Conservation (phyloP, 2,329 filamentous ascomycete species). For the Periconia sp. region DNA sequence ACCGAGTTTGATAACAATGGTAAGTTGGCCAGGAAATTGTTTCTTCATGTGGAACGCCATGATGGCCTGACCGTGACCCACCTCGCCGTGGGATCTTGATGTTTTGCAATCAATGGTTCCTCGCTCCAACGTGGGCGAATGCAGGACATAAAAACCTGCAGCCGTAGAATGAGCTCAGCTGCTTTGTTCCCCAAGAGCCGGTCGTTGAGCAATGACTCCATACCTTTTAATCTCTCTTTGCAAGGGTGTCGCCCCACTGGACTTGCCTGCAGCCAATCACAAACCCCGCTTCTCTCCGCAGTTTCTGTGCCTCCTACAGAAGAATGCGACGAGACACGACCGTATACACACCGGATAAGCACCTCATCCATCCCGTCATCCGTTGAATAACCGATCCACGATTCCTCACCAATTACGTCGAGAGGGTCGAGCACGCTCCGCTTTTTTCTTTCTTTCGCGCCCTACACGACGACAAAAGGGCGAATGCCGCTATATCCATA, state of each 20-base stretch:
- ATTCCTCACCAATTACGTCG: background rate
- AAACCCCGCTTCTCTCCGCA: conserved; percentile 12
- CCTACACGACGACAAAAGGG: conserved; percentile 3
- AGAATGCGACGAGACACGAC: background rate
- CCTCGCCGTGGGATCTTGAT: background rate
- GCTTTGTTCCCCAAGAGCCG: background rate
- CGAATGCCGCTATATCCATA: no score
- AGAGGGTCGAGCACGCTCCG: background rate
- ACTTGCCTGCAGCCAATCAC: conserved; percentile 11
- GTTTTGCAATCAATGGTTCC: background rate
- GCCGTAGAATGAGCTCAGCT: background rate
- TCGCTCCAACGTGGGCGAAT: background rate
- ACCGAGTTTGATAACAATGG: conserved; percentile 88
- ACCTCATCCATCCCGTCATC: background rate
- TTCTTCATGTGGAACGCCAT: conserved; percentile 53
- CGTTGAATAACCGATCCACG: background rate
- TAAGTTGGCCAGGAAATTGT: conserved; percentile 55
- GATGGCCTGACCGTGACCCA: background rate
- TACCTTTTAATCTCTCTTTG: background rate
- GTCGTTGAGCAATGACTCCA: conserved; percentile 5
- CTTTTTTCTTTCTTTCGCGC: background rate
- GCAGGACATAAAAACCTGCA: background rate
- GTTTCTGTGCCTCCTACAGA: conserved; percentile 1
- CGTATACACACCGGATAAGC: background rate
- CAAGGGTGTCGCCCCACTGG: conserved; percentile 2